Conservation (phyloP, 1,284 basidiomycete genomes). For the Veloporphyrellus conicus region DNA sequence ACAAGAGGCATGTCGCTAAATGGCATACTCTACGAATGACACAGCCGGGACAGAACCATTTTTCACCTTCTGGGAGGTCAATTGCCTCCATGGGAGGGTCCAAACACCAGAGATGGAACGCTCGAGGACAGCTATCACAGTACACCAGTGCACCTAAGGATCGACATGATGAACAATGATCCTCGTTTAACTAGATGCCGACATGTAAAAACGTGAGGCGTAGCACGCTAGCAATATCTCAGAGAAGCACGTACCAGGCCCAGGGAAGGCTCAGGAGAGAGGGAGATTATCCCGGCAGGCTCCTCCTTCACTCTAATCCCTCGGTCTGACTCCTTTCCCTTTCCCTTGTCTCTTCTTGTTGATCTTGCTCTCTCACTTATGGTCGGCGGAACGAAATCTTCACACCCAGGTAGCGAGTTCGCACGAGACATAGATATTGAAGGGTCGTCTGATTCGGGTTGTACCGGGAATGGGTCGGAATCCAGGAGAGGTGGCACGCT, state of each 20-base stretch:
- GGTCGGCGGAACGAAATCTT: conserved; percentile 37
- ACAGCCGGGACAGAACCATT: conserved; percentile 91
- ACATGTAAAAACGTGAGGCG: conserved; percentile 20
- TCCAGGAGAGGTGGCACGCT: conserved; percentile 38
- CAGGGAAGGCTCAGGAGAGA: conserved; percentile 47
- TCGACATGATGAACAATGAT: conserved; percentile 90
- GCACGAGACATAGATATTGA: conserved; percentile 51
- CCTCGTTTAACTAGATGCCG: conserved; percentile 72
- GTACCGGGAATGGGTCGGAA: conserved; percentile 41
- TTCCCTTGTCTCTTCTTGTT: conserved; percentile 50
- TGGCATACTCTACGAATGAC: conserved; percentile 58
- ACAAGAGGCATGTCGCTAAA: conserved; percentile 8
- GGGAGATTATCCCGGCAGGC: conserved; percentile 45
- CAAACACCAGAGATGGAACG: conserved; percentile 95
- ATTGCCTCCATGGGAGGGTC: conserved; percentile 89
- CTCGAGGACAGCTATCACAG: conserved; percentile 94
- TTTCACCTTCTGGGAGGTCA: conserved; percentile 80
- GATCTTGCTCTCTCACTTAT: conserved; percentile 35
- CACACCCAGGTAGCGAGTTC: conserved; percentile 50
- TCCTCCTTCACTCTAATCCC: conserved; percentile 66
- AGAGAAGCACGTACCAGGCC: conserved; percentile 37
- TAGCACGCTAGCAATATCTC: conserved; percentile 8
- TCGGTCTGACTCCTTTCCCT: conserved; percentile 61
- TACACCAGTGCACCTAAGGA: conserved; percentile 81
- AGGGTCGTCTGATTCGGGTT: conserved; percentile 50